Base-by-base conservation (phyloP, 305 asterid genomes). In the Fraxinus baroniana region DNA sequence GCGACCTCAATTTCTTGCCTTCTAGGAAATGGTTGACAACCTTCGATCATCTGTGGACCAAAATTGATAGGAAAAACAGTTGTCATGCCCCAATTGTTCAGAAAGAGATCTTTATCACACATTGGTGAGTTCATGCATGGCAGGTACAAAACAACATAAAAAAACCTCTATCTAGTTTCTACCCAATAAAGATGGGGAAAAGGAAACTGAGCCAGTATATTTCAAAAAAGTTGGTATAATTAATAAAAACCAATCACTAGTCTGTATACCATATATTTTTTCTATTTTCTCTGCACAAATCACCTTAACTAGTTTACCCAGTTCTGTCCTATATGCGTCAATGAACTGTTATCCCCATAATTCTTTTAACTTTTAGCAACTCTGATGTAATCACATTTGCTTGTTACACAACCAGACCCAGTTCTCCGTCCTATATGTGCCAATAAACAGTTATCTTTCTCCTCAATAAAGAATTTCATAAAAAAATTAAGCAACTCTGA, bases 41-140 rank as follows among this genome's bases (percentile, higher is more conserved):
- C 97, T 90, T 94, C 98, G 79, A 92, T 91, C 97, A 94, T 94
- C 97, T 94, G 89, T 39, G 28, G 73, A 83, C 49, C 70, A 74
- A 37, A n/a, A 82, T 60, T 17, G 55, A 74, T 46, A 81, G 9
- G 9, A 70, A 26, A 78, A 77, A 81, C n/a, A 57, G 75, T 74
- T 28, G 79, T 77, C 82, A 85, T 71, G 77, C 32, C 39, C 44
- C 80, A 20, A 71, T 52, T 74, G 49, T 78, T 79, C 72, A 71
- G 4, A 36, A 37, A 37, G 30, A 72, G 22, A 33, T 73, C 46
- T n/a, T 18, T 74, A 10, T 22, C 62, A 35, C 46, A 15, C 28
- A 36, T 7, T 33, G 52, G 52, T 17, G 52, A 73, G 36, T 33
- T 73, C 41, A 64, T 74, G 76, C 85, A 68, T 46, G 83, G 39